These are phyloP conservation scores for Verbascum thapsus DNA, from an alignment of 257 asterid genomes.

Conservation along the genomic window DNA sequence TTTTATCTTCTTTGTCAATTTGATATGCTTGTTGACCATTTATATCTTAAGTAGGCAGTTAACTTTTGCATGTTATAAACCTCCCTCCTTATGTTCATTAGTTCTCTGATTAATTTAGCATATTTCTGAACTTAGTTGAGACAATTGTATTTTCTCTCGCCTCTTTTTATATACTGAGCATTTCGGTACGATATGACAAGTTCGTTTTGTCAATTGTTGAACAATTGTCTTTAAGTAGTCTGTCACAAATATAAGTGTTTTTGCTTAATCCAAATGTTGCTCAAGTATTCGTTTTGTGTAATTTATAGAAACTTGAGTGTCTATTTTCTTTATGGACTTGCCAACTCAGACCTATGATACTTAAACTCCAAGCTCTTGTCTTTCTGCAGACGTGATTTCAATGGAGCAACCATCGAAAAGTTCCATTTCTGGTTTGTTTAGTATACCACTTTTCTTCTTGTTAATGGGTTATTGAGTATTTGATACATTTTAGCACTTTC, in stretches of 20 bases:
- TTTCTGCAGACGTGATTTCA: slow-evolving; percentile 41
- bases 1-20: slow-evolving; percentile 6
- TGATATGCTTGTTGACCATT: slow-evolving; percentile 16
- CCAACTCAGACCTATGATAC: slow-evolving; percentile 20
- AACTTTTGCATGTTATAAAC: slow-evolving; percentile 11
- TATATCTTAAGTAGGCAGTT: slow-evolving; percentile 20
- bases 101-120: slow-evolving; percentile 10
- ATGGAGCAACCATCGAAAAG: slow-evolving; percentile 47
- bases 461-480: slow-evolving; percentile 7
- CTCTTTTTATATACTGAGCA: slow-evolving; percentile 10
- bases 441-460: slow-evolving; percentile 6
- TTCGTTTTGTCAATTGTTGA: slow-evolving; percentile 3
- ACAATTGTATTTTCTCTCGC: slow-evolving; percentile 12
- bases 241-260: slow-evolving; percentile 6
- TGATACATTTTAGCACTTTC: slow-evolving; percentile 10
- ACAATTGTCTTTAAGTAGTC: slow-evolving; percentile 19
- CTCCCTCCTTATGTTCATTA: slow-evolving; percentile 7
- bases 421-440: slow-evolving; percentile 39
- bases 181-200: slow-evolving; percentile 8
- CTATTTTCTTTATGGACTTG: slow-evolving; percentile 1
- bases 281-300: not conserved
- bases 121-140: slow-evolving; percentile 25
- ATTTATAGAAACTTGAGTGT: not conserved
- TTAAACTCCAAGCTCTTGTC: not conserved
- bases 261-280: slow-evolving; percentile 9